These are phyloP conservation scores for Echeveria elegans DNA, from an alignment of 164 flowering plant genomes.

Conservation along the genomic window DNA sequence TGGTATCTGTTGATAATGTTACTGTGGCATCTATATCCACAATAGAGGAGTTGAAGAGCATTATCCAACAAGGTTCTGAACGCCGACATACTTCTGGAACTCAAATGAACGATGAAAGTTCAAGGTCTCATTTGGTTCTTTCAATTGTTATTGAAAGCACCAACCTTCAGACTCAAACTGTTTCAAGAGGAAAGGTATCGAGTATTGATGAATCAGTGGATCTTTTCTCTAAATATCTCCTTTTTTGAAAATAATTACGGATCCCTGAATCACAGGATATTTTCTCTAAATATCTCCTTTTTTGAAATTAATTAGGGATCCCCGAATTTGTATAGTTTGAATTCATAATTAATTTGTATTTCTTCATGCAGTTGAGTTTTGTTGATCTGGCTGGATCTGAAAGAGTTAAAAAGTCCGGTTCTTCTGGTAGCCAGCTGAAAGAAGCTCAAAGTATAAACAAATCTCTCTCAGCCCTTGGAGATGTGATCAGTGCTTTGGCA, in stretches of 20 bases:
- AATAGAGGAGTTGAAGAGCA: conserved; percentile 65
- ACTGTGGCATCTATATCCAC: conserved; percentile 59
- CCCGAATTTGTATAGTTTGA: no score
- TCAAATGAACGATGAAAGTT: no score
- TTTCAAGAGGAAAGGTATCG: conserved; percentile 98
- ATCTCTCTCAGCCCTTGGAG: conserved; percentile 99
- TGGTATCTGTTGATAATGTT: conserved; percentile 86
- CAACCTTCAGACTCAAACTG: conserved; percentile 83
- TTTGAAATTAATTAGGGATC: no score
- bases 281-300: no score
- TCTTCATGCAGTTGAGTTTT: conserved; percentile 86
- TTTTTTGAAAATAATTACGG: no score
- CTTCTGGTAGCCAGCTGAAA: conserved; percentile 72
- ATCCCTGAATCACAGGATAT: no score
- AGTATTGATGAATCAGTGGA: no score
- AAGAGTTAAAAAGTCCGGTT: no score
- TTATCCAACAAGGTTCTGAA: no score
- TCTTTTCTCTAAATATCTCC: no score
- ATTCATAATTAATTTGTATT: no score
- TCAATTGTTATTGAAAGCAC: conserved; percentile 88
- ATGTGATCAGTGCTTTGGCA: conserved; percentile 90
- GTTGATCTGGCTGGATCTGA: conserved; percentile 99
- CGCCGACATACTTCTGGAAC: no score
- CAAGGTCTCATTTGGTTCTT: conserved; percentile 87
- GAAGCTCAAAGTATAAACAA: conserved; percentile 99